Conservation (phyloP, 1,284 basidiomycete species). For the Ceratobasidium sp. region DNA sequence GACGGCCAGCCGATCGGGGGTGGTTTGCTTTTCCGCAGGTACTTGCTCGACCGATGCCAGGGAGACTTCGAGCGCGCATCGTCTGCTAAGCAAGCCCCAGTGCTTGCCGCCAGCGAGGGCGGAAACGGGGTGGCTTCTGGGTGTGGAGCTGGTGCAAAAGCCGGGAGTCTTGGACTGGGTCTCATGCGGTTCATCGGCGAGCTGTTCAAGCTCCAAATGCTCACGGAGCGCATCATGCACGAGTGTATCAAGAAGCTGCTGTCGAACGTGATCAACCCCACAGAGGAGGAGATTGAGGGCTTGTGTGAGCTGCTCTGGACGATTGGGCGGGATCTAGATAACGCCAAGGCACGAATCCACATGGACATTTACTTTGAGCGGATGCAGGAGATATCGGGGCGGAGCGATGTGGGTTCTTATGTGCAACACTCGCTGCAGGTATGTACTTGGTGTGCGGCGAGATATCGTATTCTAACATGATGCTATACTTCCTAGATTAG, state of each 20-base stretch:
- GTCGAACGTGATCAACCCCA: slow-evolving; percentile 91
- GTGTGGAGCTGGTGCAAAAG: slow-evolving; percentile 91
- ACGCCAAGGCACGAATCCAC: slow-evolving; percentile 81
- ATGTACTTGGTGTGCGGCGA: slow-evolving; percentile 52
- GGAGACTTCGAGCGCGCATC: slow-evolving; percentile 73
- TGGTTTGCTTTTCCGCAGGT: slow-evolving; percentile 78
- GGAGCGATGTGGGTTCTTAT: slow-evolving; percentile 82
- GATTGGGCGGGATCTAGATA: slow-evolving; percentile 86
- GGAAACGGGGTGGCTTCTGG: slow-evolving; percentile 67
- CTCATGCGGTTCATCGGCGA: slow-evolving; percentile 98
- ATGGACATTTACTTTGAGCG: slow-evolving; percentile 94
- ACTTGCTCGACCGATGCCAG: slow-evolving; percentile 72
- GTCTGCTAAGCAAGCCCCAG: slow-evolving; percentile 57
- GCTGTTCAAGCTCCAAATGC: slow-evolving; percentile 97
- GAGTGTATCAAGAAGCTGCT: slow-evolving; percentile 96
- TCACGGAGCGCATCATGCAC: slow-evolving; percentile 95
- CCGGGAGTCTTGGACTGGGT: slow-evolving; percentile 96
- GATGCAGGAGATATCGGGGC: slow-evolving; percentile 83
- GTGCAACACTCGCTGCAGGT: slow-evolving; percentile 97
- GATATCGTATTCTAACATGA: background rate
- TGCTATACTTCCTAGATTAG: slow-evolving; percentile 58
- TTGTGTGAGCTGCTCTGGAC: slow-evolving; percentile 93
- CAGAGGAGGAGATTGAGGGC: slow-evolving; percentile 98
- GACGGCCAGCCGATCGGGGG: slow-evolving; percentile 84
- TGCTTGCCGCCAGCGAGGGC: slow-evolving; percentile 63